Evolutionary conservation across 2,329 filamentous ascomycete species (phyloP).

Genomic region (Periconia digitata): DNA sequence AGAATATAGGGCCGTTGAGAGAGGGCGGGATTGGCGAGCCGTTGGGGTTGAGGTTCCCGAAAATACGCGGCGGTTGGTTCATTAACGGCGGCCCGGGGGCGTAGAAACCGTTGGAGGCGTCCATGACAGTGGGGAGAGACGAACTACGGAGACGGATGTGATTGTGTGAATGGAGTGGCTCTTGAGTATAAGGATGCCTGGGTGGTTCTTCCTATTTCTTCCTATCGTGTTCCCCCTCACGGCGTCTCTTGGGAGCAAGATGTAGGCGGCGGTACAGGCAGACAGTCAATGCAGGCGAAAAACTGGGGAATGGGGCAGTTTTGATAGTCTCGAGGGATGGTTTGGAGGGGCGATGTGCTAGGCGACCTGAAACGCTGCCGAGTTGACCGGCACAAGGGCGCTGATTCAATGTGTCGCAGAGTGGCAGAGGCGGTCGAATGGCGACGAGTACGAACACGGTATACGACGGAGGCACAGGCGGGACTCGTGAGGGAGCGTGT

Average conservation of each 20-base stretch:
- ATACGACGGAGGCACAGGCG: conserved; percentile 17
- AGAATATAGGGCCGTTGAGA: conserved; percentile 35
- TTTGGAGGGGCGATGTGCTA: conserved; percentile 19
- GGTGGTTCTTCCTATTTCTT: no score
- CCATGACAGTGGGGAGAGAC: conserved; percentile 29
- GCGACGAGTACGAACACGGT: conserved; percentile 1
- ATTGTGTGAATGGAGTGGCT: no score
- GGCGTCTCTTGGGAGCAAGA: no score
- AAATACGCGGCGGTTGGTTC: conserved; percentile 44
- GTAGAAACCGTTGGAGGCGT: conserved; percentile 38
- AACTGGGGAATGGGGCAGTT: conserved; percentile 21
- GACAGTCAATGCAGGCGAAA: no score
- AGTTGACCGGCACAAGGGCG: conserved; percentile 21
- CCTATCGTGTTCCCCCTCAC: no score
- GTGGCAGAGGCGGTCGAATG: conserved; percentile 23
- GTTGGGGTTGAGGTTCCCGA: conserved; percentile 40
- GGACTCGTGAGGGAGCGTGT: conserved; percentile 19
- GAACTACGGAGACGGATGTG: not conserved
- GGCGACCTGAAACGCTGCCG: conserved; percentile 34
- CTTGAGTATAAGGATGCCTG: no score
- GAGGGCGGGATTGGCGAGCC: conserved; percentile 39
- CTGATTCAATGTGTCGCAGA: conserved; percentile 30
- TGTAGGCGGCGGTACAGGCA: no score
- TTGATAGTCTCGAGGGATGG: conserved; percentile 19
- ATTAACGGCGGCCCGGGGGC: conserved; percentile 36